Evolutionary conservation across 202 grass and related monocot genomes (phyloP), one percentile per base, ranked within the genome.

Genomic region (Musa balbisiana): DNA sequence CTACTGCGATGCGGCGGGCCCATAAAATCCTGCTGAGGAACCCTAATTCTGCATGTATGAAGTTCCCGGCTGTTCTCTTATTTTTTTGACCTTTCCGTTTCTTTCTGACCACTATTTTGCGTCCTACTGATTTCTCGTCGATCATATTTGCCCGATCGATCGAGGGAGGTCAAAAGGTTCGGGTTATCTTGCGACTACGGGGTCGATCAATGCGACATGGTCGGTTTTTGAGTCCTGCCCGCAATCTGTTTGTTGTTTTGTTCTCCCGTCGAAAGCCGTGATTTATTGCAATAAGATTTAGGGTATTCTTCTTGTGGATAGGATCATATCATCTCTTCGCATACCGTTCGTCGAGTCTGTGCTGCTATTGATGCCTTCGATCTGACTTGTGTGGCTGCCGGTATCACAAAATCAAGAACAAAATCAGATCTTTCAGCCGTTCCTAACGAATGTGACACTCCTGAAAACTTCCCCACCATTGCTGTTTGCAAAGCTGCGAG

Each of bases 361-460:
- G 90, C 86, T 29, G 90, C 88, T 19, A 68, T 93, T 75, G 90
- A 93, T 84, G 90, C 88, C 17, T 79, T 91, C 62, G 83, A 83
- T 52, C 82, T 93, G 80, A 88, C 90, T 66, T 62, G 83, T 49
- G 93, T 97, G 75, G 94, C 83, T 11, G 94, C 94, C 52, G 80
- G 81, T 21, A 85, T 97, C 65, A 83, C 86, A 10, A 82, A 87
- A 64, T 49, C 53, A 26, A 67, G 79, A 19, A 74, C 67, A 49
- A 89, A 83, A 80, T 21, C 78, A 1, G 71, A 85, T 64, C 71
- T 91, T 72, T 82, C 81, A n/a, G 58, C 66, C 22, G 80, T 71
- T 25, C 73, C 84, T 1, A 52, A 83, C 55, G 75, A 76, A n/a
- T 58, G 85, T 67, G 33, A 72, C 0, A 66, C 24, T 27, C 58